Base-by-base conservation (phyloP, 805 yeast species). In the Wickerhamomyces sydowiorum region DNA sequence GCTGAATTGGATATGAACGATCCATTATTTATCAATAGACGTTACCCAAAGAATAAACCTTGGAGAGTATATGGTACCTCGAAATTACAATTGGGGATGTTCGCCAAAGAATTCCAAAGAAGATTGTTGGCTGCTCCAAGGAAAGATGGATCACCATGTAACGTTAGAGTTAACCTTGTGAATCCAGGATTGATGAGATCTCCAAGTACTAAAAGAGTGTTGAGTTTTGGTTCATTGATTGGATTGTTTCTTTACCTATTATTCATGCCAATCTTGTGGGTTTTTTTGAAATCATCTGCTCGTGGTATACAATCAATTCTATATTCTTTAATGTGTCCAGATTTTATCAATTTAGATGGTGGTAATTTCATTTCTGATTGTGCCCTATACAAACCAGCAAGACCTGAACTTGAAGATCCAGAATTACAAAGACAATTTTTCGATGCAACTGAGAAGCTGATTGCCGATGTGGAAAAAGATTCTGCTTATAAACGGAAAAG, bases 171-270 rank as follows among this genome's bases (percentile, higher is more conserved):
- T 19, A 75, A 82, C 44, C 56, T 88, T 41, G 93, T 86, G 5
- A 93, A 93, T 56, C 98, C 99, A 0, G 99, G 99, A 1, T 52
- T 90, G 28, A 86, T 87, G 84, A 74, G 98, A 51, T 80, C 96
- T 2, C 86, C 96, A 2, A 78, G 95, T 21, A 81, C 91, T 31
- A 78, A 93, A 51, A 73, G 96, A 43, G 77, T 82, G 28, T 44
- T 88, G 5, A 78, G 93, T 17, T 73, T 86, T 64, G 97, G 98
- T 1, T 69, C 86, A 0, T 51, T 91, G 3, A 52, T 69, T 50
- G 82, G 87, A 3, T 62, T 85, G 28, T 46, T 89, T 5, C 9
- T 87, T 0, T 81, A 91, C 56, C 46, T 89, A 24, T 7, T 89
- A 3, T 43, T 83, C 34, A 86, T 82, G 67, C 99, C 99, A 9